Conservation (phyloP, 805 yeast species). For the Ogataea dorogensis region DNA sequence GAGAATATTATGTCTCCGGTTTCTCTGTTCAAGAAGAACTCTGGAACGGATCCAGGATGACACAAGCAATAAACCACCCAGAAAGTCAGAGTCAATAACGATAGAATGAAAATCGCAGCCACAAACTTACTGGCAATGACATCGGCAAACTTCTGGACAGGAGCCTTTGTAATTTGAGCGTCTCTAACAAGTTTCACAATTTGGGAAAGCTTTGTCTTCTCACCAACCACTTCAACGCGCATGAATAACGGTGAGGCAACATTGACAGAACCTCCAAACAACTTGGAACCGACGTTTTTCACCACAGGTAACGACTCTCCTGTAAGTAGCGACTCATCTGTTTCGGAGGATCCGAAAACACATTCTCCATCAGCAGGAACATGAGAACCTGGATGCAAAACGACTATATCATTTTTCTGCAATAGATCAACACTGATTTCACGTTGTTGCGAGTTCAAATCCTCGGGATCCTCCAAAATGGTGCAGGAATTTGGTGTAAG, state of each 20-base stretch:
- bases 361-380: slow-evolving; percentile 91
- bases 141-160: slow-evolving; percentile 89
- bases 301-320: slow-evolving; percentile 84
- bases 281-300: slow-evolving; percentile 57
- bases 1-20: slow-evolving; percentile 24
- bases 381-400: slow-evolving; percentile 80
- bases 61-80: slow-evolving; percentile 49
- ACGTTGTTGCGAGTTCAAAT: slow-evolving; percentile 34
- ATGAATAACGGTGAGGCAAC: slow-evolving; percentile 71
- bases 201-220: slow-evolving; percentile 81
- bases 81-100: slow-evolving; percentile 61
- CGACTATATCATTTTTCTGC: slow-evolving; percentile 73
- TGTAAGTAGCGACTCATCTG: slow-evolving; percentile 86
- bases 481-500: slow-evolving; percentile 76
- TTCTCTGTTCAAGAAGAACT: slow-evolving; percentile 26
- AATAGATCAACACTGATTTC: slow-evolving; percentile 71
- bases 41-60: slow-evolving; percentile 23
- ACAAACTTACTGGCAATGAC: slow-evolving; percentile 82
- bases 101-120: slow-evolving; percentile 62
- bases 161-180: slow-evolving; percentile 87
- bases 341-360: slow-evolving; percentile 72
- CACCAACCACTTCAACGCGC: slow-evolving; percentile 69
- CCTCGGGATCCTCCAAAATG: slow-evolving; percentile 47
- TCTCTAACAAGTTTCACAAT: slow-evolving; percentile 83
- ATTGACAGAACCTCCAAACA: slow-evolving; percentile 91